phyloP scores from a whole-genome alignment of 371 early-diverging fungal genomes.

The Rhizopus arrhizus region DNA sequence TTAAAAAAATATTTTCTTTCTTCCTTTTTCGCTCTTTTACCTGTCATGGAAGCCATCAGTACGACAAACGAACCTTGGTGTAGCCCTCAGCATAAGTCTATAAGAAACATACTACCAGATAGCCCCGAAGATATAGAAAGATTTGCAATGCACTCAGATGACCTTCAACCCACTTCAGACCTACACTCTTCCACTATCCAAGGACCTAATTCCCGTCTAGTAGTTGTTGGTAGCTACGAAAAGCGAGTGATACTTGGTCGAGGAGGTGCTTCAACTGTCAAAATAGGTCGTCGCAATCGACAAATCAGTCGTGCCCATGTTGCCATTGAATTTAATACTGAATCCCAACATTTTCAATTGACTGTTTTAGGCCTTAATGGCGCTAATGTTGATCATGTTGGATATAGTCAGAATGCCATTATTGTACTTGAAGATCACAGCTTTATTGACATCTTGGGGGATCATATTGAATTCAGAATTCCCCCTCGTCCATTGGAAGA shows the following conservation, averaged over 20 bases:
- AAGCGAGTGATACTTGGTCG: constrained; percentile 56
- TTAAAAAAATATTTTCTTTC: no score
- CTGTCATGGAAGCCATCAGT: no score
- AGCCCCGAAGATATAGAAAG: constrained; percentile 16
- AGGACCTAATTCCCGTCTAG: constrained; percentile 16
- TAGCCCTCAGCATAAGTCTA: neutral
- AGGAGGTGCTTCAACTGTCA: constrained; percentile 57
- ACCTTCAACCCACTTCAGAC: constrained; percentile 36
- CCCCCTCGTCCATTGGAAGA: constrained; percentile 22
- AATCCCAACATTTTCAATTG: constrained; percentile 43
- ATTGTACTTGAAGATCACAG: constrained; percentile 35
- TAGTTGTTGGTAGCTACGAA: constrained; percentile 47
- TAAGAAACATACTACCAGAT: constrained; percentile 11
- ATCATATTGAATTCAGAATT: constrained; percentile 27
- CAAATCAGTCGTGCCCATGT: constrained; percentile 63
- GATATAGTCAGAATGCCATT: constrained; percentile 38
- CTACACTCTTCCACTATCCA: constrained; percentile 16
- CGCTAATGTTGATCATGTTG: constrained; percentile 39
- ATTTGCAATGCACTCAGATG: constrained; percentile 38
- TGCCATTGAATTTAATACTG: constrained; percentile 48
- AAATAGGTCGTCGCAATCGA: constrained; percentile 62
- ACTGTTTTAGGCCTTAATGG: constrained; percentile 62
- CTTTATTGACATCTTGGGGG: constrained; percentile 47
- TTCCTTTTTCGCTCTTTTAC: no score
- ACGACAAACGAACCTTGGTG: neutral